Percentiles rank a stretch among this genome's conserved stretches.
These are phyloP conservation scores for Lecanoromycetidae sp. DNA, from an alignment of 2,329 filamentous ascomycete genomes.

Conservation along the genomic window DNA sequence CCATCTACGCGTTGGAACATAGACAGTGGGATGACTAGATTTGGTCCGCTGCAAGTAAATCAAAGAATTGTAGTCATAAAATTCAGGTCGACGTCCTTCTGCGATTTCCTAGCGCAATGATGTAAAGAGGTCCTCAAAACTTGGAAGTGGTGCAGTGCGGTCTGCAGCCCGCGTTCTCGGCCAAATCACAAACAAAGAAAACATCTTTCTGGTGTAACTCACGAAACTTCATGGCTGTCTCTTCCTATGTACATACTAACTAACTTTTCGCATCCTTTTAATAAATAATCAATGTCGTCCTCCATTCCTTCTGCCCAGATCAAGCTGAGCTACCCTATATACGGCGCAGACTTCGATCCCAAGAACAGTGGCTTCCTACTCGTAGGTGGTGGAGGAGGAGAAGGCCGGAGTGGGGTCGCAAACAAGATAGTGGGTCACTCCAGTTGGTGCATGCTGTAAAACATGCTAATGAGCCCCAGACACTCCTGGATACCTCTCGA, in stretches of 20 bases:
- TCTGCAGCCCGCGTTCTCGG: neutral
- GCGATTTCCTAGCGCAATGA: too few species aligned
- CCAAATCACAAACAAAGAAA: neutral
- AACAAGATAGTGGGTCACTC: slow-evolving; percentile 71
- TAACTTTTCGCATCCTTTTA: too few species aligned
- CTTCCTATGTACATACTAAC: too few species aligned
- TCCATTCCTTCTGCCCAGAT: slow-evolving; percentile 37
- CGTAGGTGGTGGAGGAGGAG: slow-evolving; percentile 78
- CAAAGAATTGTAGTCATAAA: too few species aligned
- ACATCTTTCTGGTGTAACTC: neutral
- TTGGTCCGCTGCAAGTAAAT: too few species aligned
- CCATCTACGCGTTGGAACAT: too few species aligned
- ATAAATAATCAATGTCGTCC: slow-evolving; percentile 11
- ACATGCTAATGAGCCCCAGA: slow-evolving; percentile 37
- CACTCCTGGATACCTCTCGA: slow-evolving; percentile 57
- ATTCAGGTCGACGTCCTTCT: too few species aligned
- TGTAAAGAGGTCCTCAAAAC: too few species aligned
- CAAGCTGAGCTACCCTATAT: slow-evolving; percentile 70
- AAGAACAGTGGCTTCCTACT: slow-evolving; percentile 63
- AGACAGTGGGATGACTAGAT: too few species aligned
- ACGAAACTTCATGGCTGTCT: too few species aligned
- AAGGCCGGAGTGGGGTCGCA: slow-evolving; percentile 65
- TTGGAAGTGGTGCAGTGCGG: neutral
- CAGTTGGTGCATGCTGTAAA: too few species aligned
- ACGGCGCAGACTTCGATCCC: slow-evolving; percentile 78